Conservation (phyloP, 2,329 filamentous ascomycete species). For the Trichoderma sp. region DNA sequence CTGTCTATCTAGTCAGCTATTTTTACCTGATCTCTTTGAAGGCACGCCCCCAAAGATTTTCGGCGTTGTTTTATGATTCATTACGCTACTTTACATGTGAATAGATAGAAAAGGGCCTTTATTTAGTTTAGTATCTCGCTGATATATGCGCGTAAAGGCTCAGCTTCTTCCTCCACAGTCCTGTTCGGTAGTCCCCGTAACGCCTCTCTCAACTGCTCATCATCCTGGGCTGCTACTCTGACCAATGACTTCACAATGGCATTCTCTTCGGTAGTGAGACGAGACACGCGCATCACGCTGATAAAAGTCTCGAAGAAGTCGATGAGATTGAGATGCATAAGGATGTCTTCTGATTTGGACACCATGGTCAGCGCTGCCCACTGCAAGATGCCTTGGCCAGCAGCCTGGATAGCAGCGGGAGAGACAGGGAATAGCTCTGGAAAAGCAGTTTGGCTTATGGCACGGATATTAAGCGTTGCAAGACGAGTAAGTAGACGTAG, state of each 20-base stretch:
- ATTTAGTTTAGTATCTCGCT: constrained; percentile 36
- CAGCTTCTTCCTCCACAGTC: constrained; percentile 51
- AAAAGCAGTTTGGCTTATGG: constrained; percentile 38
- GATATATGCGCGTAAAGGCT: constrained; percentile 46
- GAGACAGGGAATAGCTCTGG: constrained; percentile 33
- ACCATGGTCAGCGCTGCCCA: constrained; percentile 54
- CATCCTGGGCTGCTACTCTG: constrained; percentile 39
- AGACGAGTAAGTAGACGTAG: constrained; percentile 52
- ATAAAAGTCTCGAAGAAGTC: constrained; percentile 54
- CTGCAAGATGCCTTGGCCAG: constrained; percentile 44
- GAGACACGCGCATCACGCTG: constrained; percentile 45
- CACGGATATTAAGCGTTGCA: constrained; percentile 44
- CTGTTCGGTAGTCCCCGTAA: constrained; percentile 46
- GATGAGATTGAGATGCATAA: constrained; percentile 51
- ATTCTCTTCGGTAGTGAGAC: constrained; percentile 36
- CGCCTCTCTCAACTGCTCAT: constrained; percentile 38
- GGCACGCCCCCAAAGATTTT: background rate
- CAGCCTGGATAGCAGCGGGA: constrained; percentile 21
- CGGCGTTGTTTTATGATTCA: background rate
- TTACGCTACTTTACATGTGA: background rate
- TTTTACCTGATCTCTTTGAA: constrained; percentile 35
- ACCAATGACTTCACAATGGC: constrained; percentile 40
- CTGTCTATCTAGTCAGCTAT: background rate
- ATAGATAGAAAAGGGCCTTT: background rate
- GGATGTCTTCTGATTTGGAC: constrained; percentile 47